phyloP scores from a whole-genome alignment of 306 rosid genomes.

The Prosopis cineraria region DNA sequence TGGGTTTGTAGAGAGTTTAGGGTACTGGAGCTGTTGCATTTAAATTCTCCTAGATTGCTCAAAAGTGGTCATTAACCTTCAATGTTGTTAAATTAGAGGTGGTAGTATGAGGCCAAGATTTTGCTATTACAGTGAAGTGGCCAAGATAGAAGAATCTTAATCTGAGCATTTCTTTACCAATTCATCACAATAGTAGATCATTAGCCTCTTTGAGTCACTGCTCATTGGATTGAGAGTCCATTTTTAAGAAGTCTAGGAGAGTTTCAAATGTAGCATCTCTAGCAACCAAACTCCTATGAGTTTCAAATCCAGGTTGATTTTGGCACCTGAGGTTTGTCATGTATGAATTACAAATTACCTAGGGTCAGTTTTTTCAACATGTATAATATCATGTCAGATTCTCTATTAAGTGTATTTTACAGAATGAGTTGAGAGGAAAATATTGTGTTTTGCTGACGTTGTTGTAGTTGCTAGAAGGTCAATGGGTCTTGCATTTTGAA shows the following conservation, averaged over 20 bases:
- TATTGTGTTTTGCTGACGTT: neutral
- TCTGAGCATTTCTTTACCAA: neutral
- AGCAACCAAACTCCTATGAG: neutral
- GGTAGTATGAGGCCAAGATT: neutral
- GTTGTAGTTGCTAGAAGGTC: neutral
- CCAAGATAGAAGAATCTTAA: neutral
- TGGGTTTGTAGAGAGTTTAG: neutral
- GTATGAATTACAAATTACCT: neutral
- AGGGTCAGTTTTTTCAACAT: neutral
- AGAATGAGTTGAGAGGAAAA: neutral
- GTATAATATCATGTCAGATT: neutral
- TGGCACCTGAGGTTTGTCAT: neutral
- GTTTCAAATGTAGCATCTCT: neutral
- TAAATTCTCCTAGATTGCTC: neutral
- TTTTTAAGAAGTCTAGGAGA: neutral
- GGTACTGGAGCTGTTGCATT: neutral
- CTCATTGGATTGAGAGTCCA: neutral
- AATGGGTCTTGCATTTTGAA: conserved; percentile 7
- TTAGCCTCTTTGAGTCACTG: neutral
- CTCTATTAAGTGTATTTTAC: neutral
- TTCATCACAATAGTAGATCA: neutral
- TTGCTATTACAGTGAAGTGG: neutral
- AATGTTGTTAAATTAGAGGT: neutral
- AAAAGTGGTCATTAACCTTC: neutral
- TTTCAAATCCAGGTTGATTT: neutral